Base-by-base conservation (phyloP, 164 flowering plant genomes). In the Magnolia changhungtana region DNA sequence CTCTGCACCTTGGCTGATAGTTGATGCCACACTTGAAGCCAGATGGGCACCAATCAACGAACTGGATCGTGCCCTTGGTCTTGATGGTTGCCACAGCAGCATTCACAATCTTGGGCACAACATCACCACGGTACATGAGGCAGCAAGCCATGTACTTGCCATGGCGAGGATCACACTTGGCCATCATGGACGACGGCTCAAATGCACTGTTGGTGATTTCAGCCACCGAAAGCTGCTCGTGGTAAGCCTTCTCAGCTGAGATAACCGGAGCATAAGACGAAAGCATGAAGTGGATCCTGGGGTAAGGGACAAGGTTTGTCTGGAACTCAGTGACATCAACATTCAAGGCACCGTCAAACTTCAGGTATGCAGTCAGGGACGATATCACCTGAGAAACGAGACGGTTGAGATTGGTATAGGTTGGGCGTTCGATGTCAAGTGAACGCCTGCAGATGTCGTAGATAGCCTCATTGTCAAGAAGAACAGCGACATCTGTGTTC, bases 11-110 rank as follows among this genome's bases (percentile, higher is more conserved):
- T n/a, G n/a, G n/a, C n/a, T n/a, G n/a, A n/a, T n/a, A n/a, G n/a
- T 86, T 86, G 82, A 86, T 86, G 64, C 88, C 89, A 13, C 88
- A 87, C 80, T 87, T 87, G 82, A 87, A 87, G 5, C 89, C 89
- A 68, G 89, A 85, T 0, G 88, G 88, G 77, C 73, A 72, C 88
- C 88, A 86, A 67, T 84, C 89, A 51, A 86, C 89, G 74, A 86
- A 86, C 69, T 86, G 89, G 23, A 86, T 84, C 23, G 87, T 86
- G 55, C 87, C 71, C 84, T 86, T 86, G 37, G 88, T 86, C 67
- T 86, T 86, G 73, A 84, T 86, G 9, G 84, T 86, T 6, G 85
- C 82, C 10, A 86, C 87, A 50, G 88, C 88, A 4, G 88, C 87
- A 49, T 84, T 82, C 14, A 86, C 87, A 73, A 84, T 87, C 74